Conservation (phyloP, 495 filamentous ascomycete genomes). For the Aspergillus indologenus region DNA sequence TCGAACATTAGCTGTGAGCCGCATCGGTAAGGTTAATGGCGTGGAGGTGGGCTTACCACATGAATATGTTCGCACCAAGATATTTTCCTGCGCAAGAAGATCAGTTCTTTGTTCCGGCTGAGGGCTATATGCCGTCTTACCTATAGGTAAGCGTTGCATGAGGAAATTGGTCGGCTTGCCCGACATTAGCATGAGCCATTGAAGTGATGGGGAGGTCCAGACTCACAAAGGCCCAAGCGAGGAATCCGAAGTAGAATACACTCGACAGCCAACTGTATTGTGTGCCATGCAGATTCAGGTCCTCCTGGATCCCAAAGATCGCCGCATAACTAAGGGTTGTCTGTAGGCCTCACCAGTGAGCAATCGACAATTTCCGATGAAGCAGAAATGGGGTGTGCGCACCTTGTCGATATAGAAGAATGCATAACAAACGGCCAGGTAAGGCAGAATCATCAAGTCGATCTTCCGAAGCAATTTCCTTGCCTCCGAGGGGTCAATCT, state of each 20-base stretch:
- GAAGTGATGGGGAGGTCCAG: no score
- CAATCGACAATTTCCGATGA: not conserved
- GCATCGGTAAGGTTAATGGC: no score
- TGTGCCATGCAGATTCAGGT: slow-evolving; percentile 42
- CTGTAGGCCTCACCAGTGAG: slow-evolving; percentile 25
- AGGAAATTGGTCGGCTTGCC: slow-evolving; percentile 48
- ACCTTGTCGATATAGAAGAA: slow-evolving; percentile 62
- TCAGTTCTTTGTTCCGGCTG: slow-evolving; percentile 7
- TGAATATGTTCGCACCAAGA: slow-evolving; percentile 56
- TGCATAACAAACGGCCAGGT: slow-evolving; percentile 55
- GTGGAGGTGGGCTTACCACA: no score
- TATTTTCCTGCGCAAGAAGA: slow-evolving; percentile 44
- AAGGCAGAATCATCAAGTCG: slow-evolving; percentile 49
- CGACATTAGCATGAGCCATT: not conserved
- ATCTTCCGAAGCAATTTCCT: slow-evolving; percentile 52
- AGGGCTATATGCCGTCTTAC: slow-evolving; percentile 20
- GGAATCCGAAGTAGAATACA: slow-evolving; percentile 52
- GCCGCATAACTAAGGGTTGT: slow-evolving; percentile 57
- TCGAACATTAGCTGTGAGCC: not conserved
- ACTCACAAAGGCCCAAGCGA: slow-evolving; percentile 43
- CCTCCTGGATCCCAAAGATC: slow-evolving; percentile 56
- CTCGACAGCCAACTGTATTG: slow-evolving; percentile 50
- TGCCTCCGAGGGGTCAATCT: slow-evolving; percentile 48
- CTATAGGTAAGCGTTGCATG: slow-evolving; percentile 55
- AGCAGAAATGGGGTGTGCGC: slow-evolving; percentile 15